phyloP scores from a whole-genome alignment of 2,329 filamentous ascomycete genomes.

The Penicillium digitatum region DNA sequence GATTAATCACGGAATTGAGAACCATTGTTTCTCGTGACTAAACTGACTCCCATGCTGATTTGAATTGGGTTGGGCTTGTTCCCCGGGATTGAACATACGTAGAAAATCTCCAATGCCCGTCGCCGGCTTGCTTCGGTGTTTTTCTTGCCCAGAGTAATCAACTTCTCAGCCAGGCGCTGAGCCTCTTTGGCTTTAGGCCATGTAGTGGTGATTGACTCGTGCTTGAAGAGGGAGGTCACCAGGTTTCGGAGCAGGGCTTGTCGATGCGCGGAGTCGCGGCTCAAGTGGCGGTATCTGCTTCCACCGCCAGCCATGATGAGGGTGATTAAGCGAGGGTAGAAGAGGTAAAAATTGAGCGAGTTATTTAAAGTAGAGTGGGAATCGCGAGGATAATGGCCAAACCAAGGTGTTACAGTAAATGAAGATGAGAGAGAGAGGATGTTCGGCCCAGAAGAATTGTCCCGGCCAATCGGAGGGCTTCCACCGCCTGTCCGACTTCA shows the following conservation, averaged over 20 bases:
- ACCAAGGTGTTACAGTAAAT: background rate
- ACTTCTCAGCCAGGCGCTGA: constrained; percentile 85
- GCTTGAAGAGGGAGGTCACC: constrained; percentile 87
- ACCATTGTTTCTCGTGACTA: background rate
- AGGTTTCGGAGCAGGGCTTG: constrained; percentile 92
- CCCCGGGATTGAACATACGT: constrained; percentile 55
- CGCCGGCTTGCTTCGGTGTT: constrained; percentile 77
- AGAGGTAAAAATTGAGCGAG: background rate
- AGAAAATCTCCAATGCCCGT: constrained; percentile 77
- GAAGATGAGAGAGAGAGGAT: constrained; percentile 5
- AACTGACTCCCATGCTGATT: background rate
- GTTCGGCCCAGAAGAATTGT: constrained; percentile 32
- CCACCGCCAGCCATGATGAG: constrained; percentile 74
- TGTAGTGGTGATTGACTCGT: constrained; percentile 92
- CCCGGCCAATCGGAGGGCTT: constrained; percentile 37
- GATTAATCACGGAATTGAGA: background rate
- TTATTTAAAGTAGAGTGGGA: constrained; percentile 6
- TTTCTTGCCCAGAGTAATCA: constrained; percentile 90
- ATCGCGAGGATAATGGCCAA: constrained; percentile 1
- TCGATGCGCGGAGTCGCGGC: constrained; percentile 79
- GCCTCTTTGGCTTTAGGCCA: constrained; percentile 97
- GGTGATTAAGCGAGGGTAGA: background rate
- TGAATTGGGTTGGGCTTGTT: background rate
- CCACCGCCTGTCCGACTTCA: constrained; percentile 22
- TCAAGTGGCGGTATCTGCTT: constrained; percentile 83